A percentile compares a stretch with the other conserved stretches of the same genome.
Conservation (phyloP, 768 basidiomycete species). For the Ramaria sp. region DNA sequence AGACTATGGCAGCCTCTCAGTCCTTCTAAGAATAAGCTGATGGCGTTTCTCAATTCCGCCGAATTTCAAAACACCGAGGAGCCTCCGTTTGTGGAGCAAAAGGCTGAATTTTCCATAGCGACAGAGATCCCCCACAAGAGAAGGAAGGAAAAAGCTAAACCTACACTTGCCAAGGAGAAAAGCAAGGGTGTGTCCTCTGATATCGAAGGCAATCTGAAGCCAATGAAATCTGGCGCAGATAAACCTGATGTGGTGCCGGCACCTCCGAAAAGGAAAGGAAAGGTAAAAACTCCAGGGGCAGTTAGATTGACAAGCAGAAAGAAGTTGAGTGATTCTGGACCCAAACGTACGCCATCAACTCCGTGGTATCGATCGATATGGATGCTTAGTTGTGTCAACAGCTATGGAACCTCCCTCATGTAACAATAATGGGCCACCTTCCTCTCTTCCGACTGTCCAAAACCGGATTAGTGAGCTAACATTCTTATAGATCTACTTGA, state of each 20-base stretch:
- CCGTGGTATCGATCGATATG: no score
- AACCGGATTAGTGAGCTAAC: no score
- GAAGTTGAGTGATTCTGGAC: neutral
- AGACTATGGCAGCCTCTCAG: constrained; percentile 2
- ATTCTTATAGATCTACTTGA: no score
- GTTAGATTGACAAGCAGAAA: neutral
- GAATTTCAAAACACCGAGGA: neutral
- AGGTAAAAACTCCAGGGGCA: neutral
- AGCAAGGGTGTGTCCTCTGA: neutral
- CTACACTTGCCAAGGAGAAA: neutral
- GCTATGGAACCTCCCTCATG: no score
- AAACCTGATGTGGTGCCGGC: neutral
- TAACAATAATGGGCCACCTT: no score
- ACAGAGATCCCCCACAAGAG: neutral
- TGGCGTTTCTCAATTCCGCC: neutral
- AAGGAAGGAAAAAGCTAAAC: neutral
- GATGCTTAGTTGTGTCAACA: no score
- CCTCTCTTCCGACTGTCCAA: no score
- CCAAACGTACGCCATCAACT: neutral
- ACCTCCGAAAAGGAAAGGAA: neutral
- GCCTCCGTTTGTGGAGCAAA: neutral
- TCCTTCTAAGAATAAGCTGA: constrained; percentile 1
- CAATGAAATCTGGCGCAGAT: neutral
- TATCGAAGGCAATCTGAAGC: no score
- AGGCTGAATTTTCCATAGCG: neutral